Percentiles rank a stretch among this genome's conserved stretches.
phyloP scores from a whole-genome alignment of 345 rosid genomes.

The Salix caprea region DNA sequence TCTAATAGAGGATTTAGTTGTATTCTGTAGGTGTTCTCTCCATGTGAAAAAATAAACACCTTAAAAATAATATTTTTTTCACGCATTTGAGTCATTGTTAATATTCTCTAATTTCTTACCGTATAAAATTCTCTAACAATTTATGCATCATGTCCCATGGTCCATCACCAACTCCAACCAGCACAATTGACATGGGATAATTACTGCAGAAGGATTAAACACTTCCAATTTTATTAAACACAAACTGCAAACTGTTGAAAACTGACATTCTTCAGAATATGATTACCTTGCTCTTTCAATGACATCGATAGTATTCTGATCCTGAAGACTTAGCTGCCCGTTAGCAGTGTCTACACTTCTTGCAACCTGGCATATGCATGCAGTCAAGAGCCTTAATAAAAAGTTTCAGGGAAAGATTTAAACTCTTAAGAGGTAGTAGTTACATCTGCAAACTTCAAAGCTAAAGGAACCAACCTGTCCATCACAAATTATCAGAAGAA shows the following conservation, averaged over 20 bases:
- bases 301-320: conserved; percentile 18
- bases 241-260: neutral
- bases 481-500: conserved; percentile 23
- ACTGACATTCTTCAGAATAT: neutral
- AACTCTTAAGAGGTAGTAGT: neutral
- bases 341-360: conserved; percentile 14
- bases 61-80: too few species aligned
- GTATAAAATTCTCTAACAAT: neutral
- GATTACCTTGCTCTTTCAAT: conserved; percentile 20
- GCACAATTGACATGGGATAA: conserved; percentile 20
- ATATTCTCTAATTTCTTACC: too few species aligned
- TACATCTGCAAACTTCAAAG: neutral
- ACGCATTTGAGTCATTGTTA: too few species aligned
- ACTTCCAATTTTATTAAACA: neutral
- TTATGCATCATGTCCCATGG: conserved; percentile 27
- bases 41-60: too few species aligned
- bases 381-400: neutral
- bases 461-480: conserved; percentile 16
- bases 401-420: neutral
- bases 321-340: conserved; percentile 15
- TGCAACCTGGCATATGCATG: conserved; percentile 11
- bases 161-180: conserved; percentile 28
- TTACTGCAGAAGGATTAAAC: conserved; percentile 5
- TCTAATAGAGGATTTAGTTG: too few species aligned
- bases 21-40: too few species aligned